phyloP scores from a whole-genome alignment of 2,329 filamentous ascomycete genomes.

The Curvularia eragrostidis region DNA sequence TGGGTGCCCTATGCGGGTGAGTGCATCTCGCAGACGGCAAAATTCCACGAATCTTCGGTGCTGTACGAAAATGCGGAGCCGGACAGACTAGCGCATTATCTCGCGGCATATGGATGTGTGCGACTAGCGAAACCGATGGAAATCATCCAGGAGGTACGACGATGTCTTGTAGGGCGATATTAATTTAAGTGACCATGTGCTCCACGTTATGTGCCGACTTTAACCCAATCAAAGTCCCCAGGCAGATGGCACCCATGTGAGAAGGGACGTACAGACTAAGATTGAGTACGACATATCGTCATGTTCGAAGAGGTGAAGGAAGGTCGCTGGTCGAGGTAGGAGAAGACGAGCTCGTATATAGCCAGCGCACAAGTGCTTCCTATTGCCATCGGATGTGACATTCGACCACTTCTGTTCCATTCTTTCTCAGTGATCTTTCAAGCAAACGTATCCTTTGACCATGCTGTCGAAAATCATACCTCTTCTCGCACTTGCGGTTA shows the following conservation, averaged over 20 bases:
- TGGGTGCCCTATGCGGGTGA: background rate
- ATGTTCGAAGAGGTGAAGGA: background rate
- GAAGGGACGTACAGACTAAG: background rate
- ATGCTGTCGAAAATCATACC: conserved; percentile 29
- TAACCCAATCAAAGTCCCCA: conserved; percentile 6
- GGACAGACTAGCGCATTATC: conserved; percentile 5
- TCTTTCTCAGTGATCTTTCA: background rate
- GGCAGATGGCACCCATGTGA: background rate
- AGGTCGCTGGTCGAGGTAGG: background rate
- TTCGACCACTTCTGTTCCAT: background rate
- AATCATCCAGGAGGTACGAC: background rate
- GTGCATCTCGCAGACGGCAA: background rate
- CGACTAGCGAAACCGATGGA: conserved; percentile 1
- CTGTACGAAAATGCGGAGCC: conserved; percentile 3
- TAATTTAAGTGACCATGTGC: background rate
- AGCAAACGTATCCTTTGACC: background rate
- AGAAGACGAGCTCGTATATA: conserved; percentile 6
- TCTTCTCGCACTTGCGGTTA: conserved; percentile 29
- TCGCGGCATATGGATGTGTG: conserved; percentile 1
- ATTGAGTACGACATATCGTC: conserved; percentile 1
- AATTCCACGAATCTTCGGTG: conserved; percentile 15
- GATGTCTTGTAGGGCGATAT: background rate
- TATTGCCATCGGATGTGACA: background rate
- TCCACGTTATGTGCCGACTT: conserved; percentile 7
- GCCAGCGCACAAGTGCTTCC: background rate